phyloP scores from a whole-genome alignment of 352 stramenopile genomes.

The Pythium guiyangense region DNA sequence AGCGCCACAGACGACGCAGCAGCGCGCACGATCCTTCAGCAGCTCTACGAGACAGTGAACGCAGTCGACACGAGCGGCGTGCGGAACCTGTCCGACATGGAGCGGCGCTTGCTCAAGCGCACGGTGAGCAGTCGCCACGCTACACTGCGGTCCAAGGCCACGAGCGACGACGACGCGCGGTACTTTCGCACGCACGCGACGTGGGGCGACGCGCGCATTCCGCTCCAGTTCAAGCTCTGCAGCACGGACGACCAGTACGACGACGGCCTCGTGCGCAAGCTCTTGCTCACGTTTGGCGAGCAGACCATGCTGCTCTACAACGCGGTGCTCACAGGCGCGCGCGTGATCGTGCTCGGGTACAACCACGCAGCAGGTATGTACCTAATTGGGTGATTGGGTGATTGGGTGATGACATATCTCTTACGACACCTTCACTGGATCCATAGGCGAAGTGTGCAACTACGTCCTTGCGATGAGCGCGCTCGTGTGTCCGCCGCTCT shows the following conservation, averaged over 20 bases:
- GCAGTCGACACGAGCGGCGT: conserved; percentile 56
- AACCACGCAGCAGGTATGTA: conserved; percentile 67
- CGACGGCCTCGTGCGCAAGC: conserved; percentile 57
- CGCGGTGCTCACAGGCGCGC: conserved; percentile 69
- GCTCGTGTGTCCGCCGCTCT: conserved; percentile 77
- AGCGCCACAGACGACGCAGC: conserved; percentile 33
- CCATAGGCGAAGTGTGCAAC: conserved; percentile 73
- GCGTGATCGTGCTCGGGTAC: conserved; percentile 81
- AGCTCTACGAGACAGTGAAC: conserved; percentile 74
- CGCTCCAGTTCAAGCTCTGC: conserved; percentile 76
- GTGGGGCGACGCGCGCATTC: conserved; percentile 62
- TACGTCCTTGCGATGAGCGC: conserved; percentile 80
- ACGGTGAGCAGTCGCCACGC: conserved; percentile 47
- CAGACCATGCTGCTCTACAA: conserved; percentile 87
- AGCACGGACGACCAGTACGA: conserved; percentile 85
- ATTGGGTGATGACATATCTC: background rate
- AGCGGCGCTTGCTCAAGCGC: conserved; percentile 69
- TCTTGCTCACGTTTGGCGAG: conserved; percentile 79
- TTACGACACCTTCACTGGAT: no score
- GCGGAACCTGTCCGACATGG: conserved; percentile 68
- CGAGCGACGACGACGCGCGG: conserved; percentile 39
- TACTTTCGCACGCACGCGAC: conserved; percentile 51
- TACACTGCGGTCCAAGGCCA: conserved; percentile 16
- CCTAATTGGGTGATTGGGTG: background rate
- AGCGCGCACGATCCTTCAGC: conserved; percentile 39